Percentiles rank a stretch among this genome's conserved stretches.
Evolutionary conservation across 192 early-diverging fungal genomes (phyloP).

Genomic region (Coemansia sp.): DNA sequence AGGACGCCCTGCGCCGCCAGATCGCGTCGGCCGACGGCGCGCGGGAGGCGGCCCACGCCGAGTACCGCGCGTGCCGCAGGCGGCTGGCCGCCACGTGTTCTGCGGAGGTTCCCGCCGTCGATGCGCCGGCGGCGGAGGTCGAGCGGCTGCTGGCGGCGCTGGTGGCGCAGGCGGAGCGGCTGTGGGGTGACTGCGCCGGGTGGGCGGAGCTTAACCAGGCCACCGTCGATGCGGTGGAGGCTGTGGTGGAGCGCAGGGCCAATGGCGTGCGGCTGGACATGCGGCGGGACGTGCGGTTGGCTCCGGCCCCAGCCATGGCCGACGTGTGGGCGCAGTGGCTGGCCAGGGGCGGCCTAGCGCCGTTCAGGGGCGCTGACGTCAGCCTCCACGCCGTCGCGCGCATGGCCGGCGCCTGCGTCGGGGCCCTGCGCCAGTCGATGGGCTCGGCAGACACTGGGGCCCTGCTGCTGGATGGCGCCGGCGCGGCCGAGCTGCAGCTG

Average conservation of each 20-base stretch:
- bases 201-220: constrained; percentile 28
- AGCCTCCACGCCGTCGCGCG: constrained; percentile 30
- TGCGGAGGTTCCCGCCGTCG: constrained; percentile 13
- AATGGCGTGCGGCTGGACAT: constrained; percentile 33
- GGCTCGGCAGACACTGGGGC: background rate
- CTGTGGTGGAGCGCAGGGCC: constrained; percentile 25
- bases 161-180: constrained; percentile 17
- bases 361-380: constrained; percentile 30
- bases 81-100: constrained; percentile 3
- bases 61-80: constrained; percentile 25
- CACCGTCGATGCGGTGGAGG: constrained; percentile 12
- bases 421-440: constrained; percentile 16
- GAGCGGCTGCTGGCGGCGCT: constrained; percentile 5
- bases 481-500: background rate
- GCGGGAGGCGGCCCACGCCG: constrained; percentile 5
- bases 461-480: background rate
- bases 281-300: constrained; percentile 25
- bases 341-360: constrained; percentile 12
- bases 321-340: constrained; percentile 44
- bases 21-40: background rate
- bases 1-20: constrained; percentile 2
- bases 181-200: constrained; percentile 30
- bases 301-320: constrained; percentile 37
- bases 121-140: constrained; percentile 17
- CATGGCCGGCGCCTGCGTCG: constrained; percentile 39